These are phyloP conservation scores for Podila epicladia DNA, from an alignment of 192 early-diverging fungal genomes.

Conservation along the genomic window DNA sequence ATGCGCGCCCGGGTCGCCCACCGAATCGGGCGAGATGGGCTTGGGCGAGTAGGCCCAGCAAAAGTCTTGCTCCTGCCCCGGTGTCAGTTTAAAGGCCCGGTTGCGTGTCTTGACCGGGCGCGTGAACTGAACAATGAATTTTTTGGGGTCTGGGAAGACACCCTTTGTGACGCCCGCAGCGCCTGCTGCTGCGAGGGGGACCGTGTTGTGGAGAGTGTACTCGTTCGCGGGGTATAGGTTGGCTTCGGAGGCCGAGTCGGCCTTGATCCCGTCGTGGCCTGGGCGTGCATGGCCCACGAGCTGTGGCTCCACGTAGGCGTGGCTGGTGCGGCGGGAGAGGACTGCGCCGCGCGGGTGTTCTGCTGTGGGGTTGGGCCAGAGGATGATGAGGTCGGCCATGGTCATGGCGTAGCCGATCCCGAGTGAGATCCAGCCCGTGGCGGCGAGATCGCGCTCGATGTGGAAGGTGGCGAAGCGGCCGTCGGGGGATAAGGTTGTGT, in stretches of 20 bases:
- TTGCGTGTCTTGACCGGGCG: conserved; percentile 30
- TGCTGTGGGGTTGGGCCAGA: conserved; percentile 27
- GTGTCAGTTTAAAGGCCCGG: conserved; percentile 29
- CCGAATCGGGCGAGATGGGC: conserved; percentile 31
- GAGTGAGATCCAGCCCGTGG: conserved; percentile 40
- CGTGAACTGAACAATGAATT: conserved; percentile 45
- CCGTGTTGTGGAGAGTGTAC: conserved; percentile 33
- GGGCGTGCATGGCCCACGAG: conserved; percentile 1
- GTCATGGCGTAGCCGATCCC: conserved; percentile 51
- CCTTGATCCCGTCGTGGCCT: not conserved
- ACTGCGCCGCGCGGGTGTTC: conserved; percentile 23
- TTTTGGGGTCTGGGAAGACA: conserved; percentile 15
- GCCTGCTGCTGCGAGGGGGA: not conserved
- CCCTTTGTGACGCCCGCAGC: too few species aligned
- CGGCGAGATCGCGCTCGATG: conserved; percentile 20
- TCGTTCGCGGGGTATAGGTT: conserved; percentile 24
- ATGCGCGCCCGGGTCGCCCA: conserved; percentile 31
- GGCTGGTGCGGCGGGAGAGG: conserved; percentile 30
- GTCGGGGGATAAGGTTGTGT: conserved; percentile 29
- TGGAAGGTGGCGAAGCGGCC: conserved; percentile 42
- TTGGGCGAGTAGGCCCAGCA: conserved; percentile 49
- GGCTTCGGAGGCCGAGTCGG: conserved; percentile 1
- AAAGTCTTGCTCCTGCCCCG: conserved; percentile 40
- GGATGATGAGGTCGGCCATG: conserved; percentile 33
- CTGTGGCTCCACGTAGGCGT: conserved; percentile 42